Base-by-base conservation (phyloP, 345 rosid species). In the Geranium rotundifolium region DNA sequence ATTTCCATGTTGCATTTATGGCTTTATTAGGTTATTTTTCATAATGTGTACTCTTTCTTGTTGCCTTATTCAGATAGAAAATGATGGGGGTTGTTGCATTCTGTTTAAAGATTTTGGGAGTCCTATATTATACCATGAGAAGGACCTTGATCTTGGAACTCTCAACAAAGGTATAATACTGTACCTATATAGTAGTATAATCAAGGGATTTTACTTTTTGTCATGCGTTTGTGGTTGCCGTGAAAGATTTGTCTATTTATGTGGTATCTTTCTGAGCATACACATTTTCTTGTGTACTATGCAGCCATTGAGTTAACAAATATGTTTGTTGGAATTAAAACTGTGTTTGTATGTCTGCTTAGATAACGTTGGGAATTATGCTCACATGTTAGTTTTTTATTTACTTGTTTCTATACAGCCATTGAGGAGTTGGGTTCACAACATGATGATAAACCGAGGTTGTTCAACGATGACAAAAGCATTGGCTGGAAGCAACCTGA, bases 401-500 rank as follows among this genome's bases (percentile, higher is more conserved):
- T 69, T 67, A 63, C 61, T 61, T 60, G 62, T 14, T 67, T 20
- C 57, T 46, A 67, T 73, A 71, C 86, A 89, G 96, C 71, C 46
- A 60, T 84, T 58, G 80, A 84, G 76, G 82, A 79, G 67, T 37
- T 75, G 68, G 58, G 63, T 41, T 9, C 56, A 62, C 87, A 70
- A 70, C 64, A 64, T 52, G 67, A 69, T 54, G 80, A 63, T 46
- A 82, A 74, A 64, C 65, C 78, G 63, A 71, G 56, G 54, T 69
- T 69, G 59, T 62, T 39, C 41, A 46, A 46, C 3, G 52, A 46
- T 9, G 14, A 46, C 52, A 7, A 7, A 2, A 60, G 49, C 65
- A 31, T 65, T 34, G 83, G 93, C 90, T 76, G 73, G 49, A 86
- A 81, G 70, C 85, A 73, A 71, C 64, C 78, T 57, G 85, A 81